phyloP scores from a whole-genome alignment of 768 basidiomycete genomes.

The Mycena venus region DNA sequence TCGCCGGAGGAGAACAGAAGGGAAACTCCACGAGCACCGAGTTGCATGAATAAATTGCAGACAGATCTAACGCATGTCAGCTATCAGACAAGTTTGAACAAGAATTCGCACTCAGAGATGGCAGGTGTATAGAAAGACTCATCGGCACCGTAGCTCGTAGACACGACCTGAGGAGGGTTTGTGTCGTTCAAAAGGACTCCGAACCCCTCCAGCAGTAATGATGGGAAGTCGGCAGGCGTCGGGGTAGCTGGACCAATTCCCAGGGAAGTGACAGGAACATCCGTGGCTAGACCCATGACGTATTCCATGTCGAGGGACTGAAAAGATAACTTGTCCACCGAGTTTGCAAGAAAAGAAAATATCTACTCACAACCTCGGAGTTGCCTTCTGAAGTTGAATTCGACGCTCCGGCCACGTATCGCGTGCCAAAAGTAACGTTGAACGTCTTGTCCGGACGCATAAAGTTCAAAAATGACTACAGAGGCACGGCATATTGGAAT shows the following conservation, averaged over 20 bases:
- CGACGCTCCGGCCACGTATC: background rate
- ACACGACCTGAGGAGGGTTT: background rate
- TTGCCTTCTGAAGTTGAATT: constrained; percentile 39
- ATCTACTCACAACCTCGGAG: constrained; percentile 9
- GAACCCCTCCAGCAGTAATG: background rate
- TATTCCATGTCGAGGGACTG: constrained; percentile 45
- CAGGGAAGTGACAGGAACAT: constrained; percentile 41
- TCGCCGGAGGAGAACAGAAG: constrained; percentile 63
- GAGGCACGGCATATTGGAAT: background rate
- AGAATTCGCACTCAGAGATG: background rate
- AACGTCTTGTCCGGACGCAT: background rate
- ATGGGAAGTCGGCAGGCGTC: constrained; percentile 5
- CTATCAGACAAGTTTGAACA: background rate
- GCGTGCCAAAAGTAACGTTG: background rate
- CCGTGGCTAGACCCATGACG: constrained; percentile 41
- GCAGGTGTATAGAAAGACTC: background rate
- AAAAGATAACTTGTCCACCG: background rate
- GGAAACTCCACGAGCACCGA: constrained; percentile 60
- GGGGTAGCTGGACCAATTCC: constrained; percentile 34
- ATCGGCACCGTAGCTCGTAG: background rate
- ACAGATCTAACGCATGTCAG: constrained; percentile 24
- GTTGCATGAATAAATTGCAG: constrained; percentile 17
- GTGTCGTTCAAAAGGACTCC: background rate
- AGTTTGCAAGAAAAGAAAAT: background rate
- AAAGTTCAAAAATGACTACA: background rate